These are phyloP conservation scores for Miscanthus lutarioriparius DNA, from an alignment of 176 grass and related monocot species.

Conservation along the genomic window DNA sequence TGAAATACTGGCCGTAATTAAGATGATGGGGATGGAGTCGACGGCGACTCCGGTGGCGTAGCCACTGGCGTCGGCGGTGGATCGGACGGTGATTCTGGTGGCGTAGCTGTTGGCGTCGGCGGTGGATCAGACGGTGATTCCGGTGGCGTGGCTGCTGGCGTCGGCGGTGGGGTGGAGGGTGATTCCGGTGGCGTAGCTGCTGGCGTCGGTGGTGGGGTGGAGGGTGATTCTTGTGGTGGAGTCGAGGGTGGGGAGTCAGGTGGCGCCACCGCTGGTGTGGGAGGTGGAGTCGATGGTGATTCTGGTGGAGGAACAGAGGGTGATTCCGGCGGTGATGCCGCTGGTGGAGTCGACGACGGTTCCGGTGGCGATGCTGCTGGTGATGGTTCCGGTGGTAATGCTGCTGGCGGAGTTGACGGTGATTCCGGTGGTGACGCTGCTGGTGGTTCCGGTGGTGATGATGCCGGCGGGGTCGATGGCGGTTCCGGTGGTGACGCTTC, in stretches of 20 bases:
- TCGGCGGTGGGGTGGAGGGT: not conserved
- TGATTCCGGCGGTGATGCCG: not conserved
- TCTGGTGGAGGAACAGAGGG: not conserved
- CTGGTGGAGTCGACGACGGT: not conserved
- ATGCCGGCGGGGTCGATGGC: too few species aligned
- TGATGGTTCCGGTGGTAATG: not conserved
- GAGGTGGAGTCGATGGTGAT: not conserved
- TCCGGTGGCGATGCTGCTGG: too few species aligned
- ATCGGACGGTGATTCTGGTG: not conserved
- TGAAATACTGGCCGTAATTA: not conserved
- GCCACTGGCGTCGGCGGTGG: not conserved
- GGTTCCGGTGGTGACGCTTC: too few species aligned
- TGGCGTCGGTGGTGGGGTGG: not conserved
- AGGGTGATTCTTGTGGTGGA: not conserved
- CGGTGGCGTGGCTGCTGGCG: not conserved
- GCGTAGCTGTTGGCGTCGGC: not conserved
- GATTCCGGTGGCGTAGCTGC: not conserved
- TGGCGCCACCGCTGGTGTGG: not conserved
- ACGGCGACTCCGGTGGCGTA: not conserved
- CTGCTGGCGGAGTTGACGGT: not conserved
- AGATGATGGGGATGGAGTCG: not conserved
- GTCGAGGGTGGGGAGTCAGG: not conserved
- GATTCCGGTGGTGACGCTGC: not conserved
- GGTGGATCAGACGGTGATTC: not conserved
- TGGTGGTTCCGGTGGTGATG: not conserved